phyloP scores from a whole-genome alignment of 768 basidiomycete genomes.

The Floccularia luteovirens region DNA sequence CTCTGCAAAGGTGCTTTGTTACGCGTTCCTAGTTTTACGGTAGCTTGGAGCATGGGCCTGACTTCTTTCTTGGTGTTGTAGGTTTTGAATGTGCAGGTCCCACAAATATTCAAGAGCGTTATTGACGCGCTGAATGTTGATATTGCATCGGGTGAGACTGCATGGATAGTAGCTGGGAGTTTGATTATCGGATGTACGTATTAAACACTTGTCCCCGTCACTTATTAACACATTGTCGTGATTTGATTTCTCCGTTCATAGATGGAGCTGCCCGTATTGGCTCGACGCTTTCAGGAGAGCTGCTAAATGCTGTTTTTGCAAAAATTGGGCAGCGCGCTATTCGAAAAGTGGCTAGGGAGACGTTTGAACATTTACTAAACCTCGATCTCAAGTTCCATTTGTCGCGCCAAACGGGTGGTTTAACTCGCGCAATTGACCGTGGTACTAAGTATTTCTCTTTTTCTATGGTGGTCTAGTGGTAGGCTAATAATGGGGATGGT shows the following conservation, averaged over 20 bases:
- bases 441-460: constrained; percentile 77
- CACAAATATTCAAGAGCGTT: constrained; percentile 87
- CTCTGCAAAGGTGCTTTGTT: constrained; percentile 85
- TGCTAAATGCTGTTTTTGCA: constrained; percentile 94
- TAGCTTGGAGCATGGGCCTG: background rate
- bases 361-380: constrained; percentile 88
- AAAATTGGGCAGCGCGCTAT: constrained; percentile 93
- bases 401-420: constrained; percentile 88
- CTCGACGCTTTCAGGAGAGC: constrained; percentile 83
- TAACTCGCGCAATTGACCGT: constrained; percentile 94
- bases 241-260: constrained; percentile 25
- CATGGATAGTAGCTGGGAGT: constrained; percentile 89
- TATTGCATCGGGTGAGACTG: constrained; percentile 65
- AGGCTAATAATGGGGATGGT: no score
- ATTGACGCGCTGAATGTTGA: constrained; percentile 88
- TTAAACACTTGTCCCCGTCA: background rate
- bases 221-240: constrained; percentile 1
- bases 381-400: constrained; percentile 92
- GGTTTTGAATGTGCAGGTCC: constrained; percentile 98
- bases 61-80: constrained; percentile 15
- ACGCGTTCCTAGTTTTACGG: constrained; percentile 12
- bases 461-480: constrained; percentile 4
- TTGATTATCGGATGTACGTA: constrained; percentile 85
- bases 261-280: constrained; percentile 89
- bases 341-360: constrained; percentile 90